Evolutionary conservation across 805 yeast species (phyloP).

Genomic region (Kurtzmaniella cleridarum): DNA sequence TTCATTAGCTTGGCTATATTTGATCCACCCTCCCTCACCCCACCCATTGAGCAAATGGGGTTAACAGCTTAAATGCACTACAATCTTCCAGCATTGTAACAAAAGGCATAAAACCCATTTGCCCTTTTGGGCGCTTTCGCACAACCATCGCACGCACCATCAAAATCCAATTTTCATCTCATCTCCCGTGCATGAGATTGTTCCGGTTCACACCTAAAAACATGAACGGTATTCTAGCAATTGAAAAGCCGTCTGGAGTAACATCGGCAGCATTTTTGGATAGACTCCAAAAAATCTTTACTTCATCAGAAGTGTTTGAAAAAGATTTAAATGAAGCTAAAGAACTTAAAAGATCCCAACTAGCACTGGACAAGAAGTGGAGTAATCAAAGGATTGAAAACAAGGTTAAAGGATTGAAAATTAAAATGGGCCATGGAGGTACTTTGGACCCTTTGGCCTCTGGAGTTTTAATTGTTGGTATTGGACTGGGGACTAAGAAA

Average conservation of each 20-base stretch:
- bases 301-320: slow-evolving; percentile 53
- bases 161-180: not conserved
- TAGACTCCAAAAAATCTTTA: slow-evolving; percentile 58
- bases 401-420: slow-evolving; percentile 48
- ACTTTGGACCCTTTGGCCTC: slow-evolving; percentile 93
- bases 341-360: slow-evolving; percentile 37
- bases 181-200: slow-evolving; percentile 4
- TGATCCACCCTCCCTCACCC: no score
- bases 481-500: slow-evolving; percentile 87
- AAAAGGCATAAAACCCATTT: no score
- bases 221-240: slow-evolving; percentile 93
- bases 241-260: slow-evolving; percentile 82
- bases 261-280: slow-evolving; percentile 72
- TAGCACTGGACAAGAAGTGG: slow-evolving; percentile 32
- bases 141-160: not conserved
- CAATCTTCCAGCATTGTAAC: no score
- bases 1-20: no score
- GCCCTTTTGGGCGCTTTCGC: no score
- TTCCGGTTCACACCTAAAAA: slow-evolving; percentile 7
- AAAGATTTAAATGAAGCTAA: slow-evolving; percentile 47
- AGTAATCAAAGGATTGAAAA: slow-evolving; percentile 46
- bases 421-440: slow-evolving; percentile 98
- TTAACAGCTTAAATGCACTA: no score
- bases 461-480: slow-evolving; percentile 89
- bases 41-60: no score